A percentile compares a stretch with the other conserved stretches of the same genome.
Evolutionary conservation across 2,329 filamentous ascomycete genomes (phyloP).

Genomic region (Bimuria novae-zelandiae): DNA sequence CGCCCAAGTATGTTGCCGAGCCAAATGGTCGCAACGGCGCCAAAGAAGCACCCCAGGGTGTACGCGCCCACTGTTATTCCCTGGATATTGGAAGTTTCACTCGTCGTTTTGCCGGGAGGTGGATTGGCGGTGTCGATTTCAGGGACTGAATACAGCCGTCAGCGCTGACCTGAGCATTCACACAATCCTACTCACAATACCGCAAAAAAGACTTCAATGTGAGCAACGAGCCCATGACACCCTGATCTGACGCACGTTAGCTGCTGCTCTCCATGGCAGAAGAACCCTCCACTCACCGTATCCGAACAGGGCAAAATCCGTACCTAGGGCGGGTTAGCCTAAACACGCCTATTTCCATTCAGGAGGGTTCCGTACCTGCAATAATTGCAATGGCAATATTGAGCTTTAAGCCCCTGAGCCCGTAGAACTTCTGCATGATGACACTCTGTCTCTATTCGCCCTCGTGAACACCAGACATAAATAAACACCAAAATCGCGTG

Average conservation of each 20-base stretch:
- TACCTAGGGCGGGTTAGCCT: too few species aligned
- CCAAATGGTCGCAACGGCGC: conserved; percentile 50
- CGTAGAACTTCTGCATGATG: conserved; percentile 59
- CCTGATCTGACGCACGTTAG: conserved; percentile 32
- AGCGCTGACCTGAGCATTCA: neutral
- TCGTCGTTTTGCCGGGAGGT: conserved; percentile 34
- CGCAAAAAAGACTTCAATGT: conserved; percentile 66
- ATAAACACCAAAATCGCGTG: neutral
- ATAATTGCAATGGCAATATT: conserved; percentile 72
- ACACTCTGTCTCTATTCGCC: neutral
- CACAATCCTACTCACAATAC: conserved; percentile 21
- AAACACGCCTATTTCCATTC: too few species aligned
- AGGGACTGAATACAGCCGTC: conserved; percentile 29
- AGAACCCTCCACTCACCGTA: conserved; percentile 61
- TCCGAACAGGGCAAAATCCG: conserved; percentile 68
- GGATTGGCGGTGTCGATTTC: conserved; percentile 47
- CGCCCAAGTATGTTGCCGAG: conserved; percentile 64
- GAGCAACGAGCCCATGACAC: conserved; percentile 68
- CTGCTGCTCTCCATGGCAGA: neutral
- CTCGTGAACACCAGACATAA: neutral
- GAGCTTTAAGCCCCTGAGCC: conserved; percentile 67
- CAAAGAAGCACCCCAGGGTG: conserved; percentile 52
- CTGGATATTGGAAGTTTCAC: conserved; percentile 49
- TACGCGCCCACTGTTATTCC: conserved; percentile 47
- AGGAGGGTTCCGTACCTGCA: too few species aligned